These are phyloP conservation scores for Bryoglossum gracile DNA, from an alignment of 495 filamentous ascomycete genomes.

Conservation along the genomic window DNA sequence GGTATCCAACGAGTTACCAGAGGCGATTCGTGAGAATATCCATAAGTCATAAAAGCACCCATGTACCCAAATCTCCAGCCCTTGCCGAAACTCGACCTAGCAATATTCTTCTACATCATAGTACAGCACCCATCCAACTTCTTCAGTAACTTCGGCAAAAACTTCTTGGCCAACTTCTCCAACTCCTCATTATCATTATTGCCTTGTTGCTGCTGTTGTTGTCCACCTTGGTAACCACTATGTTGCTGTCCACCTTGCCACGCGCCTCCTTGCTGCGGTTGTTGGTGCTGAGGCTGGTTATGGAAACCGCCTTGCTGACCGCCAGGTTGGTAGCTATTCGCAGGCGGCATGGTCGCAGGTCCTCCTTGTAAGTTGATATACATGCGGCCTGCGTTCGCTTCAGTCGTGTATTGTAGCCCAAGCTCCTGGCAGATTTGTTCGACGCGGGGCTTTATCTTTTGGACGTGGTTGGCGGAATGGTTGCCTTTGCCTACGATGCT, in stretches of 20 bases:
- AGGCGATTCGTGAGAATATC: too few relatives aligned
- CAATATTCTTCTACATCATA: too few relatives aligned
- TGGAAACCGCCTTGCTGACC: conserved; percentile 21
- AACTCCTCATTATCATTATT: conserved; percentile 52
- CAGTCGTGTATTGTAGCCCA: conserved; percentile 72
- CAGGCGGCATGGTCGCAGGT: conserved; percentile 24
- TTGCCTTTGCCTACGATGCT: conserved; percentile 92
- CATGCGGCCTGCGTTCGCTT: conserved; percentile 82
- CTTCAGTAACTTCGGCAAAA: conserved; percentile 51
- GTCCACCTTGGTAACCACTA: conserved; percentile 23
- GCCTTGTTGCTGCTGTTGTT: conserved; percentile 19
- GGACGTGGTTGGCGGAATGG: conserved; percentile 68
- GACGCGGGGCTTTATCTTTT: conserved; percentile 88
- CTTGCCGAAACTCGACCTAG: too few relatives aligned
- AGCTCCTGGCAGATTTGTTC: conserved; percentile 77
- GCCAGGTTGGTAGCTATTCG: conserved; percentile 26
- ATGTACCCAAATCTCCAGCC: too few relatives aligned
- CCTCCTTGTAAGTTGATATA: conserved; percentile 63
- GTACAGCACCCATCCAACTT: conserved; percentile 61
- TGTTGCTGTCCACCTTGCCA: conserved; percentile 29
- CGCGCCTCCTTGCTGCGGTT: conserved; percentile 13
- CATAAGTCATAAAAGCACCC: too few relatives aligned
- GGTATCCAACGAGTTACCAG: too few relatives aligned
- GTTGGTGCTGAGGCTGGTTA: conserved; percentile 26
- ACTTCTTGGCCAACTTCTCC: conserved; percentile 54